Evolutionary conservation across 495 filamentous ascomycete genomes (phyloP).

Genomic region (Podospora bellae-mahoneyi): DNA sequence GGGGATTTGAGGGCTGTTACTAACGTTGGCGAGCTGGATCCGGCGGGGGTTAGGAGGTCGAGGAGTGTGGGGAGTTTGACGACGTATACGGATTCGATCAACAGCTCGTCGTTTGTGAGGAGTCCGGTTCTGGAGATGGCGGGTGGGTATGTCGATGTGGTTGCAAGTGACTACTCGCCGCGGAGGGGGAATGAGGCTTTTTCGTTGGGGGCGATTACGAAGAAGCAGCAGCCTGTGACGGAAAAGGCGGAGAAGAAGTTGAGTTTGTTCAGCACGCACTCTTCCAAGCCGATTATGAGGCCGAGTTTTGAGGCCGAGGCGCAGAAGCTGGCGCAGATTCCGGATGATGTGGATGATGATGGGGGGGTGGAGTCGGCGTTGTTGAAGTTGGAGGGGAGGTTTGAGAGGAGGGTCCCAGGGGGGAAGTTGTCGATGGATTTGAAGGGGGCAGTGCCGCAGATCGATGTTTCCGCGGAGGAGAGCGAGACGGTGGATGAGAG

Average conservation of each 20-base stretch:
- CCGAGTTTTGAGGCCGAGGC: conserved; percentile 90
- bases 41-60: conserved; percentile 52
- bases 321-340: conserved; percentile 80
- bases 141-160: conserved; percentile 44
- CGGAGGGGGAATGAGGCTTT: conserved; percentile 41
- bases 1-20: conserved; percentile 80
- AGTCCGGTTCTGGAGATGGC: conserved; percentile 37
- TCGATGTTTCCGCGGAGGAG: conserved; percentile 19
- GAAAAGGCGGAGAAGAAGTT: conserved; percentile 19
- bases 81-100: conserved; percentile 65
- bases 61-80: conserved; percentile 69
- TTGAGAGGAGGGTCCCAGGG: conserved; percentile 48
- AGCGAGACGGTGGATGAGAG: conserved; percentile 19
- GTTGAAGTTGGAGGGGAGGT: conserved; percentile 89
- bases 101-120: conserved; percentile 58
- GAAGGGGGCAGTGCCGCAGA: conserved; percentile 16
- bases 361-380: conserved; percentile 92
- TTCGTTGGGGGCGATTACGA: conserved; percentile 58
- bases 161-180: conserved; percentile 41
- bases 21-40: conserved; percentile 67
- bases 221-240: conserved; percentile 39
- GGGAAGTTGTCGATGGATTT: conserved; percentile 41
- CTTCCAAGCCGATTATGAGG: conserved; percentile 70
- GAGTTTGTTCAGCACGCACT: conserved; percentile 71
- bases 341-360: conserved; percentile 76